Base-by-base conservation (phyloP, 805 yeast species). In the Metschnikowia sp. region DNA sequence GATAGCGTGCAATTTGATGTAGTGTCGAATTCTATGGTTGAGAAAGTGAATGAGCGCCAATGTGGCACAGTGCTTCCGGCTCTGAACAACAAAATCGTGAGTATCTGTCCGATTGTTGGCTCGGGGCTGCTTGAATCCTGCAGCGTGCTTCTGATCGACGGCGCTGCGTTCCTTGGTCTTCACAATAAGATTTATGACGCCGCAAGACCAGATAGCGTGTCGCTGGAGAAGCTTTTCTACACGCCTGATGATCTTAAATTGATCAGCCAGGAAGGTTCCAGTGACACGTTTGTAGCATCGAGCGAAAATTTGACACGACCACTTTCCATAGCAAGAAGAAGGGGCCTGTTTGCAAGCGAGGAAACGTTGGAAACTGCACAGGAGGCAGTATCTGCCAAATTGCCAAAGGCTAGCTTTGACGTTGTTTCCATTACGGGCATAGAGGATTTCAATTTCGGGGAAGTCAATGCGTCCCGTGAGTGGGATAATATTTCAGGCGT, bases 61-160 rank as follows among this genome's bases (percentile, higher is more conserved):
- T 80, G 85, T 61, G 86, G 86, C 10, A 81, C 84, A 0, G 50
- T 72, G n/a, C 70, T 81, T n/a, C 83, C 84, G 0, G 84, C 83
- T 1, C 77, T 84, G 32, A 76, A 78, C 54, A 70, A 75, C 33
- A 66, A 70, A 10, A 76, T 82, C 13, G 65, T 78, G 13, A 72
- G 68, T 22, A 61, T 82, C 66, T 66, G 73, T n/a, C 64, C 75
- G 1, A 57, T 73, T 5, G 33, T 35, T 2, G 50, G 48, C 8
- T 39, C 54, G 8, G 50, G 50, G 10, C 32, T 45, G 12, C 35
- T 28, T 7, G 64, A 63, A 19, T 70, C 66, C 45, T 59, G 64
- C 42, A 73, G 69, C 47, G 63, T 82, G 2, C 52, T 82, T 18
- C 77, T 82, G 45, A 70, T 82, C 39, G 87, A 82, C 58, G 75